Conservation (phyloP, 73 alveolate genomes). For the Uronychia setigera region DNA sequence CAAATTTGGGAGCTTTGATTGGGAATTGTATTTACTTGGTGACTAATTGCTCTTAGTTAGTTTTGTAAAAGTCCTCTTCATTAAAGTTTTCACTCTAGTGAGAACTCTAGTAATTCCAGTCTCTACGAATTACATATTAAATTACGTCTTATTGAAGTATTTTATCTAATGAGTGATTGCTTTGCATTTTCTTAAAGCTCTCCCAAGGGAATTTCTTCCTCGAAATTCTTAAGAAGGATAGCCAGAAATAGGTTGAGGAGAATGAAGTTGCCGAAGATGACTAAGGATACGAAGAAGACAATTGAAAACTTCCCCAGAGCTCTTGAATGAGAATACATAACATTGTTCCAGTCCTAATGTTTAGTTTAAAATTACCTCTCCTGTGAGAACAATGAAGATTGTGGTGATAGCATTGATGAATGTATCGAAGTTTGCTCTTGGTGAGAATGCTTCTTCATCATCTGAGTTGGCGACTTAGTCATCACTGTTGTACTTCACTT, state of each 20-base stretch:
- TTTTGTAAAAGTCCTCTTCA: background rate
- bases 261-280: conserved; percentile 43
- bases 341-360: conserved; percentile 42
- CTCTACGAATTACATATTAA: background rate
- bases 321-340: conserved; percentile 36
- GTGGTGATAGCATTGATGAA: conserved; percentile 34
- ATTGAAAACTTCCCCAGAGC: conserved; percentile 13
- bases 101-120: background rate
- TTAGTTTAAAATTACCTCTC: conserved; percentile 10
- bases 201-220: conserved; percentile 11
- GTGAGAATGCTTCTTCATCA: conserved; percentile 12
- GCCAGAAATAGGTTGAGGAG: conserved; percentile 62
- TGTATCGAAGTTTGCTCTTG: conserved; percentile 50
- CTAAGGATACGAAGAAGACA: conserved; percentile 35
- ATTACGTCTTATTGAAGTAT: background rate
- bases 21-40: background rate
- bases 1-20: background rate
- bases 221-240: conserved; percentile 53
- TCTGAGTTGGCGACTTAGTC: conserved; percentile 3
- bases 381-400: conserved; percentile 43
- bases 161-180: background rate
- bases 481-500: conserved; percentile 16
- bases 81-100: background rate
- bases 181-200: background rate
- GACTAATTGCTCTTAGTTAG: background rate